Conservation (phyloP, 768 basidiomycete species). For the Collybia sordida region DNA sequence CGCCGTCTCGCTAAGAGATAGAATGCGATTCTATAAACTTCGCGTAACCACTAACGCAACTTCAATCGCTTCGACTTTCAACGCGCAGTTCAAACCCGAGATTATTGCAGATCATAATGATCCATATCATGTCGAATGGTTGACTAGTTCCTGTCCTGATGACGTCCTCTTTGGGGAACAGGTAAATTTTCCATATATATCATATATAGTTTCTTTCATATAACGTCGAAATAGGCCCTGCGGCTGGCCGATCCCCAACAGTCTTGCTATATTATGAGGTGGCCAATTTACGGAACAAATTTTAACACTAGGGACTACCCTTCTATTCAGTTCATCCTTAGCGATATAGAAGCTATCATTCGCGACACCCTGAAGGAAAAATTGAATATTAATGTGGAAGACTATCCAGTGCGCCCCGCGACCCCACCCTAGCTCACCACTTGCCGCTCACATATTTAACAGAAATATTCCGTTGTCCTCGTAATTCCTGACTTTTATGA, state of each 20-base stretch:
- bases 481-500: conserved; percentile 94
- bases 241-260: conserved; percentile 65
- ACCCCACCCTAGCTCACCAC: background rate
- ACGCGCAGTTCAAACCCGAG: conserved; percentile 82
- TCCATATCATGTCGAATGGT: conserved; percentile 83
- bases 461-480: conserved; percentile 88
- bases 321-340: conserved; percentile 66
- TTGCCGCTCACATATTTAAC: background rate
- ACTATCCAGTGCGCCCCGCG: conserved; percentile 55
- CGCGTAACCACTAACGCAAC: conserved; percentile 71
- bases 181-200: conserved; percentile 30
- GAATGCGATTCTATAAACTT: conserved; percentile 86
- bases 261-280: conserved; percentile 71
- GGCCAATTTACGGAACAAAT: conserved; percentile 78
- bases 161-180: conserved; percentile 71
- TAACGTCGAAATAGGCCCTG: conserved; percentile 50
- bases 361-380: conserved; percentile 58
- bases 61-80: conserved; percentile 73
- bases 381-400: conserved; percentile 48
- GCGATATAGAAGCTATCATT: conserved; percentile 77
- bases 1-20: conserved; percentile 68
- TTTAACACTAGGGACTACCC: conserved; percentile 84
- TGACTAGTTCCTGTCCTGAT: conserved; percentile 47
- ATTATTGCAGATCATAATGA: conserved; percentile 86
- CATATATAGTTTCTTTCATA: background rate